Percentiles rank a stretch among this genome's conserved stretches.
These are phyloP conservation scores for Sonneratia caseolaris DNA, from an alignment of 345 rosid genomes.

Conservation along the genomic window DNA sequence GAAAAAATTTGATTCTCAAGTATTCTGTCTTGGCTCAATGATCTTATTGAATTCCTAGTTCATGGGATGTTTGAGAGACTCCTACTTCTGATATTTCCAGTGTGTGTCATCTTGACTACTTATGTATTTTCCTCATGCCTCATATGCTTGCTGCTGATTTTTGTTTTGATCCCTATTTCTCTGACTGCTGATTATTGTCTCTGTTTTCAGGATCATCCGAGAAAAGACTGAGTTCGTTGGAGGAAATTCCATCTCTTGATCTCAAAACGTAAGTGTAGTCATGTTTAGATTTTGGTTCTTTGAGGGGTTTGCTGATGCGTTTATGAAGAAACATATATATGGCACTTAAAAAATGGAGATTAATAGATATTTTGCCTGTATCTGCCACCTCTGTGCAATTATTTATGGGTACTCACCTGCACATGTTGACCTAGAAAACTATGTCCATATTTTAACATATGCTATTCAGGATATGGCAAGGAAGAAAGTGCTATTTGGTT, in stretches of 20 bases:
- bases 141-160: neutral
- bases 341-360: neutral
- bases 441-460: too few species aligned
- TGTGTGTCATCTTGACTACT: neutral
- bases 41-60: neutral
- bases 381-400: too few species aligned
- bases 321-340: neutral
- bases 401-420: too few species aligned
- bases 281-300: neutral
- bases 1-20: neutral
- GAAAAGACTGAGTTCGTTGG: conserved; percentile 46
- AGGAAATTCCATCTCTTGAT: conserved; percentile 54
- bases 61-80: neutral
- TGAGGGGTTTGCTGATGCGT: neutral
- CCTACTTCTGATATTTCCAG: neutral
- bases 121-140: neutral
- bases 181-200: conserved; percentile 5
- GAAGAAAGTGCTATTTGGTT: neutral
- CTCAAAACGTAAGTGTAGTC: conserved; percentile 56
- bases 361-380: too few species aligned
- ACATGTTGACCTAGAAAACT: too few species aligned
- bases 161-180: neutral
- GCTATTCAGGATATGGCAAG: too few species aligned
- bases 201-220: conserved; percentile 50
- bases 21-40: neutral